Percentiles rank a stretch among this genome's conserved stretches.
Conservation (phyloP, 73 alveolate species). For the Effrenium voratum region DNA sequence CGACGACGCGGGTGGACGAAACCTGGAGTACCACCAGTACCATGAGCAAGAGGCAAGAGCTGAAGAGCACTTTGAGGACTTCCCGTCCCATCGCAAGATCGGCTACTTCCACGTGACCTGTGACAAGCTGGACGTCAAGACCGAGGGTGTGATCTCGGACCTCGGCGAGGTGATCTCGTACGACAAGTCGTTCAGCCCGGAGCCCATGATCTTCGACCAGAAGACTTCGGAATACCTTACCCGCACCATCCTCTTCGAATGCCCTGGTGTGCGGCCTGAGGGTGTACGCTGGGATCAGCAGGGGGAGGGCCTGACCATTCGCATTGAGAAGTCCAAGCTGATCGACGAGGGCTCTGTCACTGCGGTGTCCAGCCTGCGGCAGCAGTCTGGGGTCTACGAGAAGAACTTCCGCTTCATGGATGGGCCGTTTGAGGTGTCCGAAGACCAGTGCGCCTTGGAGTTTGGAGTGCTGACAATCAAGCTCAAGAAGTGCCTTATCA, state of each 20-base stretch:
- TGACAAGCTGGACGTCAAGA: constrained; percentile 35
- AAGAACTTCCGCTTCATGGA: background rate
- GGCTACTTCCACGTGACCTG: background rate
- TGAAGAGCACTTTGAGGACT: background rate
- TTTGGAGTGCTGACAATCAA: constrained; percentile 4
- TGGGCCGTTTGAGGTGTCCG: constrained; percentile 35
- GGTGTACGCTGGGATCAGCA: constrained; percentile 3
- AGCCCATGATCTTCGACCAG: constrained; percentile 1
- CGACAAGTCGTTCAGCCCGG: constrained; percentile 66
- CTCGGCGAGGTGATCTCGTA: constrained; percentile 48
- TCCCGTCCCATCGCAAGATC: background rate
- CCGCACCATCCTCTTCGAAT: constrained; percentile 25
- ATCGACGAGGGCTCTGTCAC: constrained; percentile 43
- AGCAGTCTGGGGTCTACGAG: constrained; percentile 30
- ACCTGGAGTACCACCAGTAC: background rate
- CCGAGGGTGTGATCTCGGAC: constrained; percentile 39
- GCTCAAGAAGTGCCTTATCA: constrained; percentile 42
- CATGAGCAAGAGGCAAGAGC: background rate
- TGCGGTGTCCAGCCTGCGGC: constrained; percentile 2
- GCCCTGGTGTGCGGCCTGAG: constrained; percentile 11
- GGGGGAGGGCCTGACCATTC: background rate
- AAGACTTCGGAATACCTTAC: background rate
- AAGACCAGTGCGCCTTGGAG: constrained; percentile 17
- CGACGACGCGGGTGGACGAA: background rate
- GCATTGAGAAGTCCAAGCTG: constrained; percentile 18